These are phyloP conservation scores for Lolium rigidum DNA, from an alignment of 176 grass and related monocot species.

Conservation along the genomic window DNA sequence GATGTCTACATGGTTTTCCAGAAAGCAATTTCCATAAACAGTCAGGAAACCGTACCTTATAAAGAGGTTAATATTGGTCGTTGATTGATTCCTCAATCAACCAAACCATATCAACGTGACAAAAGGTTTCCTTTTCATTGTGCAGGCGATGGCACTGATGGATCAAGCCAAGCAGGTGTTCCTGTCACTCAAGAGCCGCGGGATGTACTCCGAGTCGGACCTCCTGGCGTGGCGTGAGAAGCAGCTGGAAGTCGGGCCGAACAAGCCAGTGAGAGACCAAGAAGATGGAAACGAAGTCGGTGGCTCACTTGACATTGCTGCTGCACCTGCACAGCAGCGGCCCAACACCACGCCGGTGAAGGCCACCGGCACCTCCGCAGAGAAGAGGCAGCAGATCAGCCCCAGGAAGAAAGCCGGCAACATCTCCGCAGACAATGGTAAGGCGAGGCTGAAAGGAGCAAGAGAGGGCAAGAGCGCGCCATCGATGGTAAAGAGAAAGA, in stretches of 20 bases:
- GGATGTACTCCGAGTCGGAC: slow-evolving; percentile 53
- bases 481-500: slow-evolving; percentile 37
- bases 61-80: slow-evolving; percentile 45
- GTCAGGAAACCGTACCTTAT: slow-evolving; percentile 53
- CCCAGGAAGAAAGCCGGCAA: background rate
- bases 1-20: slow-evolving; percentile 72
- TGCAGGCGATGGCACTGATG: slow-evolving; percentile 53
- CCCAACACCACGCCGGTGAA: background rate
- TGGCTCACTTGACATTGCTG: background rate
- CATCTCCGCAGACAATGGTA: background rate
- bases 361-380: background rate
- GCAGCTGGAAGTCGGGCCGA: slow-evolving; percentile 21
- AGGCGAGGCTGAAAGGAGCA: slow-evolving; percentile 24
- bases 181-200: slow-evolving; percentile 60
- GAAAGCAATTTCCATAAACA: slow-evolving; percentile 69
- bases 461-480: slow-evolving; percentile 30
- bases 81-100: background rate
- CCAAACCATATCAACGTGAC: slow-evolving; percentile 13
- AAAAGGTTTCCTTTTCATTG: background rate
- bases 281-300: background rate
- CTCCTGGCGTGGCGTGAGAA: slow-evolving; percentile 55
- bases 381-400: background rate
- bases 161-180: slow-evolving; percentile 68
- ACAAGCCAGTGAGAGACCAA: slow-evolving; percentile 9
- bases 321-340: background rate